These are phyloP conservation scores for Furcasterigmium furcatum DNA, from an alignment of 2,329 filamentous ascomycete genomes.

Conservation along the genomic window DNA sequence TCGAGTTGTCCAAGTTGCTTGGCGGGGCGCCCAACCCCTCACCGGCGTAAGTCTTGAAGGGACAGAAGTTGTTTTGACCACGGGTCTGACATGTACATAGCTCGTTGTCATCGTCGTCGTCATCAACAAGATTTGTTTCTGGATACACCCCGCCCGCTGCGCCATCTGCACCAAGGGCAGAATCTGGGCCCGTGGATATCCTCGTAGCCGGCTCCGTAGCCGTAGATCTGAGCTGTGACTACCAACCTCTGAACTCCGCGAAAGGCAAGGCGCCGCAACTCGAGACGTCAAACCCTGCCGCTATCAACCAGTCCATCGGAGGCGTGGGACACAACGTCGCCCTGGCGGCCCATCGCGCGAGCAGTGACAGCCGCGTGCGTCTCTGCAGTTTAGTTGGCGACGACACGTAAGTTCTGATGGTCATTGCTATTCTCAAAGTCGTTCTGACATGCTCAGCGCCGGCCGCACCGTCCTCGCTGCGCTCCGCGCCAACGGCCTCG, in stretches of 20 bases:
- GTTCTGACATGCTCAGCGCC: slow-evolving; percentile 40
- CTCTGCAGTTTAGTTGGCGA: slow-evolving; percentile 81
- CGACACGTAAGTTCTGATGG: slow-evolving; percentile 55
- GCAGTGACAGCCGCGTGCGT: slow-evolving; percentile 58
- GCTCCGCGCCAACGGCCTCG: slow-evolving; percentile 62
- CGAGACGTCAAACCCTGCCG: slow-evolving; percentile 83
- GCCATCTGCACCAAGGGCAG: neutral
- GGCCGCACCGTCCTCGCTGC: slow-evolving; percentile 70
- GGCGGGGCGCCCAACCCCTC: slow-evolving; percentile 4
- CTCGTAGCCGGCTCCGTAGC: slow-evolving; percentile 89
- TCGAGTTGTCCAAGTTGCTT: slow-evolving; percentile 40
- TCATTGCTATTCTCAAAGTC: too few species aligned
- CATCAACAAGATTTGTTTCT: slow-evolving; percentile 5
- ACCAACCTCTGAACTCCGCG: slow-evolving; percentile 21
- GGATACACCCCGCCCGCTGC: neutral
- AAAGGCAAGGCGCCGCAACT: slow-evolving; percentile 42
- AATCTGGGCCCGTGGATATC: slow-evolving; percentile 50
- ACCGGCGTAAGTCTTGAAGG: slow-evolving; percentile 10
- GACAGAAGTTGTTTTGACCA: slow-evolving; percentile 5
- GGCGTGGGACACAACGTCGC: slow-evolving; percentile 94
- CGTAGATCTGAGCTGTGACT: slow-evolving; percentile 84
- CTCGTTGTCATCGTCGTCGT: slow-evolving; percentile 1
- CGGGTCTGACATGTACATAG: slow-evolving; percentile 14
- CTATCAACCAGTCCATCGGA: slow-evolving; percentile 78
- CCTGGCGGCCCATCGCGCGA: slow-evolving; percentile 69